These are phyloP conservation scores for Thalassiosira pacifica DNA, from an alignment of 352 stramenopile genomes.

Conservation along the genomic window DNA sequence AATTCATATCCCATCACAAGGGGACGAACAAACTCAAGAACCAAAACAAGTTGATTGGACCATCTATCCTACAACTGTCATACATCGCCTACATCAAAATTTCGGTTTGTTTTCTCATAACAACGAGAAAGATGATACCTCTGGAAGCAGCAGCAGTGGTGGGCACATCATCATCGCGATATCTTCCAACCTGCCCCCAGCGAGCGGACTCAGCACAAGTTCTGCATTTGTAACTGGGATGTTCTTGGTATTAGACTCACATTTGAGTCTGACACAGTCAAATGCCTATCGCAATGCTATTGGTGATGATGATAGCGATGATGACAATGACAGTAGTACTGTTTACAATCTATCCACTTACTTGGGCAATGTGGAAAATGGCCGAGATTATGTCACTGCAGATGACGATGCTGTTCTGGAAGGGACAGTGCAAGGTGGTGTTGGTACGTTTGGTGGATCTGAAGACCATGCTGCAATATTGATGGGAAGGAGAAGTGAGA, in stretches of 20 bases:
- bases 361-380: slow-evolving; percentile 51
- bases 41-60: slow-evolving; percentile 28
- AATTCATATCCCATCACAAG: slow-evolving; percentile 15
- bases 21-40: not conserved
- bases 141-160: not conserved
- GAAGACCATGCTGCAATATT: slow-evolving; percentile 54
- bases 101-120: slow-evolving; percentile 33
- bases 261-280: slow-evolving; percentile 7
- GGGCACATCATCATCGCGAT: slow-evolving; percentile 38
- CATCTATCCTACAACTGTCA: slow-evolving; percentile 35
- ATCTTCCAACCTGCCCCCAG: slow-evolving; percentile 37
- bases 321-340: no score
- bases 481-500: slow-evolving; percentile 19
- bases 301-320: not conserved
- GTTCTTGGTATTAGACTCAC: slow-evolving; percentile 37
- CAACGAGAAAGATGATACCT: not conserved
- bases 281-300: slow-evolving; percentile 37
- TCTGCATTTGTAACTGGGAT: slow-evolving; percentile 37
- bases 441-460: slow-evolving; percentile 51
- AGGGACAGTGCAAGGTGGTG: slow-evolving; percentile 34
- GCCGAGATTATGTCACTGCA: slow-evolving; percentile 20
- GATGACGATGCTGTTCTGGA: slow-evolving; percentile 11
- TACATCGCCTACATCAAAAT: slow-evolving; percentile 43
- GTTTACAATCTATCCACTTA: slow-evolving; percentile 41
- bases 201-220: slow-evolving; percentile 35